A percentile compares a stretch with the other conserved stretches of the same genome.
These are phyloP conservation scores for Auriculariales sp. DNA, from an alignment of 768 basidiomycete species.

Conservation along the genomic window DNA sequence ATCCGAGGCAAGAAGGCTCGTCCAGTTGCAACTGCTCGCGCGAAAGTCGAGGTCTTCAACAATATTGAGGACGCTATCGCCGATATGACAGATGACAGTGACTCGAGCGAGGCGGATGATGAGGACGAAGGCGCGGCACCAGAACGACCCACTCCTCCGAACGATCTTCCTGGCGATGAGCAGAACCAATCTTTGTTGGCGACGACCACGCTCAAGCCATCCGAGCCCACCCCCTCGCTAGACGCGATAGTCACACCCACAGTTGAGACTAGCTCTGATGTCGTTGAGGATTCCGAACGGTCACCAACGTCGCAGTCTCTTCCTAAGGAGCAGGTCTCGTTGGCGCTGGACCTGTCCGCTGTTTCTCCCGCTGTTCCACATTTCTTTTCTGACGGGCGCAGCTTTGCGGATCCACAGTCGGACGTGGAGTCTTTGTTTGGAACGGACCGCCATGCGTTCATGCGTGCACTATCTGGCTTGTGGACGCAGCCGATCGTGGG, in stretches of 20 bases:
- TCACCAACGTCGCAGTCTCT: slow-evolving; percentile 9
- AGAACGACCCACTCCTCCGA: too few species aligned
- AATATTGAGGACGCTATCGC: slow-evolving; percentile 84
- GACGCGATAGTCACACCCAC: too few species aligned
- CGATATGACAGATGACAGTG: slow-evolving; percentile 62
- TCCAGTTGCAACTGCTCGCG: slow-evolving; percentile 78
- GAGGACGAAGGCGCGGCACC: slow-evolving; percentile 58
- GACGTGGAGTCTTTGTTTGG: slow-evolving; percentile 41
- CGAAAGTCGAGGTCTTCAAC: slow-evolving; percentile 76
- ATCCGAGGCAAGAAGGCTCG: slow-evolving; percentile 77
- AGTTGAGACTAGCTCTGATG: too few species aligned
- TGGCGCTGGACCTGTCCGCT: too few species aligned
- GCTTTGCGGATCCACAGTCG: slow-evolving; percentile 29
- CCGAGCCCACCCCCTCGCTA: too few species aligned
- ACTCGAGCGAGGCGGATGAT: slow-evolving; percentile 51
- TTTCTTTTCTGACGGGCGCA: neutral
- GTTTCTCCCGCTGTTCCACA: slow-evolving; percentile 33
- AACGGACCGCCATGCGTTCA: slow-evolving; percentile 55
- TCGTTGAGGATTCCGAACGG: too few species aligned
- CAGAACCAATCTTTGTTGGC: too few species aligned
- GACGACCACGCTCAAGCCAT: too few species aligned
- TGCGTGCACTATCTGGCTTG: slow-evolving; percentile 72
- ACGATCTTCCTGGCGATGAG: too few species aligned
- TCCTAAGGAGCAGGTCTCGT: too few species aligned
- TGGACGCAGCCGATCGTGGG: slow-evolving; percentile 48